A percentile compares a stretch with the other conserved stretches of the same genome.
Evolutionary conservation across 2,329 filamentous ascomycete species (phyloP).

Genomic region (Myriangium duriaei): DNA sequence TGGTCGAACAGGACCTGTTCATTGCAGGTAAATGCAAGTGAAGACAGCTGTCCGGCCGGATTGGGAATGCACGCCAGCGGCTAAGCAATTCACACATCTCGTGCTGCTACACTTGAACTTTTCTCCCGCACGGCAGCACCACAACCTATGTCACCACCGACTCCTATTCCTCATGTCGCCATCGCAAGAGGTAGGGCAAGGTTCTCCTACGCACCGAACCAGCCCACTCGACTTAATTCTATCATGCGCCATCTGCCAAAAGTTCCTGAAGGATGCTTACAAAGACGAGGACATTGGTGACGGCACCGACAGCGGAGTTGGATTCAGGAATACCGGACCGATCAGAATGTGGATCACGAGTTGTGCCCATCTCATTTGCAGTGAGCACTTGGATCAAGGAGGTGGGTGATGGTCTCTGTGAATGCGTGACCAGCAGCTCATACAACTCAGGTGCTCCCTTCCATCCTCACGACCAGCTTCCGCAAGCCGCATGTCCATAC

Average conservation of each 20-base stretch:
- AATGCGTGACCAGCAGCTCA: not conserved
- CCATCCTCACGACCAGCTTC: conserved; percentile 28
- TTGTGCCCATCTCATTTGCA: conserved; percentile 39
- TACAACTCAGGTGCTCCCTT: conserved; percentile 32
- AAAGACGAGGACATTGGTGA: conserved; percentile 16
- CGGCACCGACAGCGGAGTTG: conserved; percentile 20
- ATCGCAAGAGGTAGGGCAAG: not conserved
- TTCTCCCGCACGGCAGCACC: not conserved
- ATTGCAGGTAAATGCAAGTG: too few relatives aligned
- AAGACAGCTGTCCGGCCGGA: too few relatives aligned
- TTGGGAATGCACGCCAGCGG: not conserved
- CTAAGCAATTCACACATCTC: too few relatives aligned
- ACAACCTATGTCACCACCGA: not conserved
- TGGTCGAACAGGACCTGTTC: too few relatives aligned
- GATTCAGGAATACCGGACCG: conserved; percentile 24
- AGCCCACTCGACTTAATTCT: conserved; percentile 34
- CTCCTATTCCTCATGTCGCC: not conserved
- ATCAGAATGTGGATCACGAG: conserved; percentile 31
- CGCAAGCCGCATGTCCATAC: conserved; percentile 33
- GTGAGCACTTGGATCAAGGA: conserved; percentile 35
- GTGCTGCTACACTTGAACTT: not conserved
- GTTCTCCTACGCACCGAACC: not conserved
- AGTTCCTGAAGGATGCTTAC: conserved; percentile 34
- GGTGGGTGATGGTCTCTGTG: conserved; percentile 24
- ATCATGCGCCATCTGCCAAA: conserved; percentile 36